These are phyloP conservation scores for Fusarium chaquense DNA, from an alignment of 2,329 filamentous ascomycete genomes.

Conservation along the genomic window DNA sequence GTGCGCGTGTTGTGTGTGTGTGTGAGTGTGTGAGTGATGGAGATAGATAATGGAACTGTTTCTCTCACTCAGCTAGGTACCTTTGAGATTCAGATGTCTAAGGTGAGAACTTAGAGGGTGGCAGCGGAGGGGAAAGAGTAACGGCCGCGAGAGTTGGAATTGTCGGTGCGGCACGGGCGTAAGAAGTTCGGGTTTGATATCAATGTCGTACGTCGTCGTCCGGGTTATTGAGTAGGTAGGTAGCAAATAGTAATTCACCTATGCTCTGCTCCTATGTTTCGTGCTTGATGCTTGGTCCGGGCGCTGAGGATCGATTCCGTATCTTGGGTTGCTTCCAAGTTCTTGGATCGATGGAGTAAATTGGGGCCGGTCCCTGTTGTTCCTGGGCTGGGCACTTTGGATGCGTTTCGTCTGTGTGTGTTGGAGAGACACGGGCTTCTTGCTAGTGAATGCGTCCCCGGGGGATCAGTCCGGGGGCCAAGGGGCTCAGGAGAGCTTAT, in stretches of 20 bases:
- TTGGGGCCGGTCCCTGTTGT: conserved; percentile 34
- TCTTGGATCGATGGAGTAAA: conserved; percentile 42
- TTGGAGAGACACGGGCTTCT: conserved; percentile 35
- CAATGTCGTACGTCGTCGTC: background rate
- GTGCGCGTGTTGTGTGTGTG: background rate
- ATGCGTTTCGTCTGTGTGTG: conserved; percentile 29
- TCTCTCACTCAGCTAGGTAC: conserved; percentile 3
- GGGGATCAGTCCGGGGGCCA: conserved; percentile 42
- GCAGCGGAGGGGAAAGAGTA: conserved; percentile 27
- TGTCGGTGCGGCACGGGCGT: conserved; percentile 26
- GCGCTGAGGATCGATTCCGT: conserved; percentile 32
- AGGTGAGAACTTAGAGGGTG: conserved; percentile 37
- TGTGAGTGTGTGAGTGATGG: background rate
- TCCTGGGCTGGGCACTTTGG: conserved; percentile 22
- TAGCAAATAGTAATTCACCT: background rate
- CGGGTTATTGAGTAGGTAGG: background rate
- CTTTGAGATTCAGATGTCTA: conserved; percentile 20
- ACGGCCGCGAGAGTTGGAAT: conserved; percentile 24
- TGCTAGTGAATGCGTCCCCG: conserved; percentile 31
- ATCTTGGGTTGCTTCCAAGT: conserved; percentile 37
- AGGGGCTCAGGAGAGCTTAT: conserved; percentile 44
- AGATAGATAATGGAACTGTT: background rate
- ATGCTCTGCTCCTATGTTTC: background rate
- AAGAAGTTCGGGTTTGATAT: conserved; percentile 6
- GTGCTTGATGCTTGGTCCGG: conserved; percentile 17